phyloP scores from a whole-genome alignment of 2,329 filamentous ascomycete genomes.

The Cladophialophora exuberans region DNA sequence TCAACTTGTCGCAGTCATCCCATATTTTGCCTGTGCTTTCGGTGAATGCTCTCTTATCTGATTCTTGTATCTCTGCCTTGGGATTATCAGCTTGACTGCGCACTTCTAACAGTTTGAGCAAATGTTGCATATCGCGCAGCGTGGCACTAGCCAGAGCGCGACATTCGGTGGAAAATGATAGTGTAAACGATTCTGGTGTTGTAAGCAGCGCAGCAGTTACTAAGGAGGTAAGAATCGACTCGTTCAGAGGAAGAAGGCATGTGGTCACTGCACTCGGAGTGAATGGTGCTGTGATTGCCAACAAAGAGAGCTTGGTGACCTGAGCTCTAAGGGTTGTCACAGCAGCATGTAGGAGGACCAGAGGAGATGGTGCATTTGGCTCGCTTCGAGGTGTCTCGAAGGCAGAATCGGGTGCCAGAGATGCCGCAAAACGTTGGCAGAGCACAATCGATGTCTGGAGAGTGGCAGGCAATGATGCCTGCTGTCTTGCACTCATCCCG shows the following conservation, averaged over 20 bases:
- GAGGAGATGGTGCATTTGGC: constrained; percentile 41
- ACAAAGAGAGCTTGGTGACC: constrained; percentile 81
- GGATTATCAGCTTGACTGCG: constrained; percentile 41
- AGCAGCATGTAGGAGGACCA: constrained; percentile 72
- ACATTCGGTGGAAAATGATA: constrained; percentile 66
- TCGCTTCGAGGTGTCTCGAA: constrained; percentile 15
- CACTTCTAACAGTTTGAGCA: constrained; percentile 63
- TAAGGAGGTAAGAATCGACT: constrained; percentile 73
- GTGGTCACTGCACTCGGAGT: constrained; percentile 74
- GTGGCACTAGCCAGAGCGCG: constrained; percentile 62
- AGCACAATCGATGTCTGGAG: constrained; percentile 25
- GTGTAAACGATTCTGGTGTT: constrained; percentile 63
- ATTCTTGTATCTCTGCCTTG: constrained; percentile 35
- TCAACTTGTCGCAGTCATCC: constrained; percentile 77
- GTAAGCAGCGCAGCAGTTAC: constrained; percentile 72
- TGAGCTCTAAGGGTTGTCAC: constrained; percentile 77
- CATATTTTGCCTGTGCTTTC: constrained; percentile 77
- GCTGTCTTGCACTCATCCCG: not conserved
- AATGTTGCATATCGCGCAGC: constrained; percentile 63
- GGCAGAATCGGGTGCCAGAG: constrained; percentile 20
- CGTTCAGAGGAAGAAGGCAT: constrained; percentile 72
- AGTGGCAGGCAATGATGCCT: constrained; percentile 23
- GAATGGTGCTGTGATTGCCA: constrained; percentile 85
- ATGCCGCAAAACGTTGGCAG: constrained; percentile 26
- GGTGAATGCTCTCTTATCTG: constrained; percentile 58